phyloP scores from a whole-genome alignment of 2,329 filamentous ascomycete genomes.

The Monosporascus cannonballus region DNA sequence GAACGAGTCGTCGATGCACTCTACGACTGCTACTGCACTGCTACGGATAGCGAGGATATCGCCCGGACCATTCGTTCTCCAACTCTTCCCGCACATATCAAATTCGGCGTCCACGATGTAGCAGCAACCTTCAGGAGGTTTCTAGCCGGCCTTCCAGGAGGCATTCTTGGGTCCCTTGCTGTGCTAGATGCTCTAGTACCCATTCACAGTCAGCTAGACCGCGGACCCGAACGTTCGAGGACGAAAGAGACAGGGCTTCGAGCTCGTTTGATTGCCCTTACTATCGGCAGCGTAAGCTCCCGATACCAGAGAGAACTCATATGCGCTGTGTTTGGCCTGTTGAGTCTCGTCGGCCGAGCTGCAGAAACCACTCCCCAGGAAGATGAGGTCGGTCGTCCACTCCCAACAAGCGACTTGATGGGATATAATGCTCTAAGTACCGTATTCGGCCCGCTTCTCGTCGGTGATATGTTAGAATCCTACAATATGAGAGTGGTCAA shows the following conservation, averaged over 20 bases:
- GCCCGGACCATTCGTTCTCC: conserved; percentile 53
- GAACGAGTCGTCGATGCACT: conserved; percentile 48
- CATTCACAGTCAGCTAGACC: conserved; percentile 50
- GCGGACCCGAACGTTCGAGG: conserved; percentile 43
- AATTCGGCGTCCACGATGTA: conserved; percentile 56
- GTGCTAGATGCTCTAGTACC: conserved; percentile 58
- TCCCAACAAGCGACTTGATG: conserved; percentile 55
- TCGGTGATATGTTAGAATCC: conserved; percentile 50
- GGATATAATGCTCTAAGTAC: conserved; percentile 57
- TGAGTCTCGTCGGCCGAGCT: conserved; percentile 53
- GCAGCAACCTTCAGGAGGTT: conserved; percentile 62
- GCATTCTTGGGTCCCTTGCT: conserved; percentile 56
- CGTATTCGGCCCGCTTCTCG: conserved; percentile 58
- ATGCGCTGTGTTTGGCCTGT: conserved; percentile 59
- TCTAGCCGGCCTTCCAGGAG: conserved; percentile 57
- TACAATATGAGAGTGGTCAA: conserved; percentile 42
- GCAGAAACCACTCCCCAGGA: conserved; percentile 49
- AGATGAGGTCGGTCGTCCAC: conserved; percentile 43
- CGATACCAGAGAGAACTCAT: conserved; percentile 57
- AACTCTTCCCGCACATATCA: conserved; percentile 55
- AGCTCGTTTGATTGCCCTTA: conserved; percentile 60
- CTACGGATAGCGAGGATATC: conserved; percentile 42
- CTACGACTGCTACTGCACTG: conserved; percentile 57
- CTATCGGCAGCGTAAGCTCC: conserved; percentile 53
- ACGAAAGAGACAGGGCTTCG: conserved; percentile 51